These are phyloP conservation scores for Tuber microsphaerosporum DNA, from an alignment of 495 filamentous ascomycete genomes.

Conservation along the genomic window DNA sequence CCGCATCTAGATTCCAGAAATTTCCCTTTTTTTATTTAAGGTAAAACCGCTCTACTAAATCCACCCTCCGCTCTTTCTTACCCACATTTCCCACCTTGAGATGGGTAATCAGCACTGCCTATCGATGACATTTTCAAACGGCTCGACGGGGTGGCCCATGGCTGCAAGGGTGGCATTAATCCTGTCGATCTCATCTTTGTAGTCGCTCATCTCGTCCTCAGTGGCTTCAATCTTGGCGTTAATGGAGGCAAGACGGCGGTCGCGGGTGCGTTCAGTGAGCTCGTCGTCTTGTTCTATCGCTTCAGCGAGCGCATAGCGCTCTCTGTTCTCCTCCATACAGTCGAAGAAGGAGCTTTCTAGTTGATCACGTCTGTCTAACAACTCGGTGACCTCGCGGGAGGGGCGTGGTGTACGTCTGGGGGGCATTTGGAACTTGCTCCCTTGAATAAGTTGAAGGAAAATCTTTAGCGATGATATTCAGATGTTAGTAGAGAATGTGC, in stretches of 20 bases:
- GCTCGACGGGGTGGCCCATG: not conserved
- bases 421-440: not conserved
- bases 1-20: not conserved
- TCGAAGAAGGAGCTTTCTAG: not conserved
- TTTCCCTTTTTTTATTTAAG: not conserved
- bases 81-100: not conserved
- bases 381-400: not conserved
- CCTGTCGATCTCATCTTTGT: not conserved
- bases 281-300: not conserved
- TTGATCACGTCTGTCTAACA: not conserved
- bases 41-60: not conserved
- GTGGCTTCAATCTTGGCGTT: not conserved
- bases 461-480: not conserved
- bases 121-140: not conserved
- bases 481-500: not conserved
- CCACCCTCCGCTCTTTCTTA: not conserved
- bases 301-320: not conserved
- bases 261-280: not conserved
- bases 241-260: not conserved
- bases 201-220: not conserved
- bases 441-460: not conserved
- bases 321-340: not conserved
- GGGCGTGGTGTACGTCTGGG: too few species aligned
- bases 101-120: not conserved
- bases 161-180: not conserved